Evolutionary conservation across 306 rosid genomes (phyloP).

Genomic region (Prunus davidiana): DNA sequence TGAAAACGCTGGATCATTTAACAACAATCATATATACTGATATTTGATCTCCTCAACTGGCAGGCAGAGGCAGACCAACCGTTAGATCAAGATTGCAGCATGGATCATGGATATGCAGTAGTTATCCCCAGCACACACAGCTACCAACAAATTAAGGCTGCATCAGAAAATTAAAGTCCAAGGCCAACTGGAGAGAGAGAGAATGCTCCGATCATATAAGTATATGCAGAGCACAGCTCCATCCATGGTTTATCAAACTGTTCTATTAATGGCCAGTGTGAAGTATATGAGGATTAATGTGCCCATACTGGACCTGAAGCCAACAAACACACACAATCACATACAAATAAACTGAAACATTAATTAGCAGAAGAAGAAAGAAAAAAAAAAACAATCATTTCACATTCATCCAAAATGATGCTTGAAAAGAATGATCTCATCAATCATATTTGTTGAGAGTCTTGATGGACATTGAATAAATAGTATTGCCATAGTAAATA

Average conservation of each 20-base stretch:
- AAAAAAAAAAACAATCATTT: too few relatives aligned
- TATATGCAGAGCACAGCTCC: neutral
- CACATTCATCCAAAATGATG: neutral
- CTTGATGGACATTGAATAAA: neutral
- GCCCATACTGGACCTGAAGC: slow-evolving; percentile 27
- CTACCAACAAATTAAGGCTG: slow-evolving; percentile 5
- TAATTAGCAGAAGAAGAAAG: neutral
- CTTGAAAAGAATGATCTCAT: neutral
- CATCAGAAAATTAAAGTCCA: neutral
- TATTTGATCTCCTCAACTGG: neutral
- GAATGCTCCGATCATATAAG: neutral
- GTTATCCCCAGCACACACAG: slow-evolving; percentile 18
- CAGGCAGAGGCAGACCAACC: neutral
- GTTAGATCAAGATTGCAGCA: slow-evolving; percentile 1
- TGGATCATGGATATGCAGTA: neutral
- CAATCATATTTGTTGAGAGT: neutral
- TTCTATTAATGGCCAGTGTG: slow-evolving; percentile 26
- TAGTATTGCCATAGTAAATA: neutral
- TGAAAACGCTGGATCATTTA: neutral
- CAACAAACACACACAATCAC: neutral
- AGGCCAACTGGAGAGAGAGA: neutral
- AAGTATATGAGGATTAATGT: slow-evolving; percentile 26
- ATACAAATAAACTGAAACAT: neutral
- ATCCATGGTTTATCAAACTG: neutral
- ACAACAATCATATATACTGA: neutral